phyloP scores from a whole-genome alignment of 108 stramenopile species.

The Skeletonema grethae region DNA sequence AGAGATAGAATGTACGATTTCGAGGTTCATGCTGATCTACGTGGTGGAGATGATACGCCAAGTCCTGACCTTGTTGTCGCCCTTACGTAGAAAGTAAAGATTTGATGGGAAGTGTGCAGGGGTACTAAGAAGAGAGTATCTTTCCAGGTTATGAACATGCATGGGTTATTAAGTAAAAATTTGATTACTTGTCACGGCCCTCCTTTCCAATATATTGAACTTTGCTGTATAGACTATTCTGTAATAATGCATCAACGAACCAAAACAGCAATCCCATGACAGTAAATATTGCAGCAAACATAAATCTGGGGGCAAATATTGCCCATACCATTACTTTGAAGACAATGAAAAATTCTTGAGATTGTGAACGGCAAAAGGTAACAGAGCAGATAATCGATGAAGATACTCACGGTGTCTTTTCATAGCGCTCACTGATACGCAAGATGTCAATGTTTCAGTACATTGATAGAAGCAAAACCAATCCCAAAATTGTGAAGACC shows the following conservation, averaged over 20 bases:
- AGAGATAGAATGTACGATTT: too few species aligned
- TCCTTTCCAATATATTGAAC: background rate
- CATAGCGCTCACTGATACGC: slow-evolving; percentile 79
- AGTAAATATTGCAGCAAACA: slow-evolving; percentile 71
- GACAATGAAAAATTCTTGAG: background rate
- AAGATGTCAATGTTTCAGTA: slow-evolving; percentile 64
- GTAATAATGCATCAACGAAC: slow-evolving; percentile 7
- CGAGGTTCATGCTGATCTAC: too few species aligned
- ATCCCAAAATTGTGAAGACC: slow-evolving; percentile 46
- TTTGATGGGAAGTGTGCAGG: too few species aligned
- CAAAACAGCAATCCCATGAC: slow-evolving; percentile 27
- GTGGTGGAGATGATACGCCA: too few species aligned
- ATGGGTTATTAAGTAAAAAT: too few species aligned
- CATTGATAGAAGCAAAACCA: slow-evolving; percentile 73
- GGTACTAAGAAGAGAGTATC: too few species aligned
- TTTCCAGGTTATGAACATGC: too few species aligned
- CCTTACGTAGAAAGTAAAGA: too few species aligned
- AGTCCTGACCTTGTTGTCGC: too few species aligned
- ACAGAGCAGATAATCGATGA: background rate
- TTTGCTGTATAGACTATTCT: background rate
- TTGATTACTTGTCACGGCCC: too few species aligned
- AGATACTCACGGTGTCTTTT: slow-evolving; percentile 53
- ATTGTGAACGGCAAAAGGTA: background rate
- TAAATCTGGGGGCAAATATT: slow-evolving; percentile 83
- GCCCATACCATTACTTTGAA: slow-evolving; percentile 82